phyloP scores from a whole-genome alignment of 495 filamentous ascomycete genomes.

The Tuber calosporum region DNA sequence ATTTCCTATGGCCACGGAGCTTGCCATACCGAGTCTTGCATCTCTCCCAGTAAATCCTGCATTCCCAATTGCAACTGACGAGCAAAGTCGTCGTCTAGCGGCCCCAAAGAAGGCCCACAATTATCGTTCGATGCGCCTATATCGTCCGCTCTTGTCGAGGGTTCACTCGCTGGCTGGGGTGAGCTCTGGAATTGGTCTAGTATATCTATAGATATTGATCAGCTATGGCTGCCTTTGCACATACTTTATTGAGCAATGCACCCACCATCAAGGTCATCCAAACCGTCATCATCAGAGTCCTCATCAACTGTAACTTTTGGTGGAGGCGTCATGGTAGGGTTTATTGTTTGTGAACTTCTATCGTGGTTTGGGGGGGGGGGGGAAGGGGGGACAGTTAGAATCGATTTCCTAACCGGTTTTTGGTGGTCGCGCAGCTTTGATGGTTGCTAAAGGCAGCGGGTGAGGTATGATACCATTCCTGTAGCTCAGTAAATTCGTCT shows the following conservation, averaged over 20 bases:
- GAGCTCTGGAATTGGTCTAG: constrained; percentile 76
- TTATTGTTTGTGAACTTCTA: background rate
- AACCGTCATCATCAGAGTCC: constrained; percentile 76
- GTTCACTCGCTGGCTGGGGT: constrained; percentile 49
- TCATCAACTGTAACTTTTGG: constrained; percentile 44
- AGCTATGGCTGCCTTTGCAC: background rate
- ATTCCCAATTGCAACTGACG: constrained; percentile 80
- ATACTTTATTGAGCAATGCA: constrained; percentile 12
- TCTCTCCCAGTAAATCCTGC: constrained; percentile 67
- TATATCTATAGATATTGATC: constrained; percentile 54
- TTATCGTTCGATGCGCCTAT: constrained; percentile 43
- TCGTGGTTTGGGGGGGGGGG: background rate
- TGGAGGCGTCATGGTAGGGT: constrained; percentile 3
- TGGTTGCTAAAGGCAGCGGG: background rate
- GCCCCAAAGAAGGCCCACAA: constrained; percentile 16
- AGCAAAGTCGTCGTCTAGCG: constrained; percentile 64
- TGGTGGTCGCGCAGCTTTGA: background rate
- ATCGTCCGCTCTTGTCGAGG: constrained; percentile 43
- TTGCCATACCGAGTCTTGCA: constrained; percentile 53
- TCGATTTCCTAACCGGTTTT: background rate
- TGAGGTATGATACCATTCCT: background rate
- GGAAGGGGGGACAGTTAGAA: background rate
- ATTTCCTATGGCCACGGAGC: background rate
- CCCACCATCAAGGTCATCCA: constrained; percentile 85
- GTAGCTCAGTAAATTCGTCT: background rate